These are phyloP conservation scores for Sonneratia alba DNA, from an alignment of 345 rosid genomes.

Conservation along the genomic window DNA sequence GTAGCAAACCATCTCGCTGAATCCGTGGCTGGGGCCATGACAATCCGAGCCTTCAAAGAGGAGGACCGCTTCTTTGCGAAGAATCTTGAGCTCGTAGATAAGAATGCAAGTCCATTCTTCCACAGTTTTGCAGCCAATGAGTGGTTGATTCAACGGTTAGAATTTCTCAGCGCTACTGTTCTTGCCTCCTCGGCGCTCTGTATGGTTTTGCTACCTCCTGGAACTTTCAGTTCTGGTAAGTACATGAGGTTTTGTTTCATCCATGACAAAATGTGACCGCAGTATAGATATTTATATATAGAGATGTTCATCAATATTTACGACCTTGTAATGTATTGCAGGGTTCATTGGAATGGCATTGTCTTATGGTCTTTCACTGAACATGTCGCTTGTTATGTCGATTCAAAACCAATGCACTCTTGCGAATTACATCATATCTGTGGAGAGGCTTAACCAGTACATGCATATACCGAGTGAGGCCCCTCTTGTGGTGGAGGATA, in stretches of 20 bases:
- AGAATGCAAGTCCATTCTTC: conserved; percentile 87
- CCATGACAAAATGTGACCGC: neutral
- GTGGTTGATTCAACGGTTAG: conserved; percentile 87
- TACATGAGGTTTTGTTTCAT: neutral
- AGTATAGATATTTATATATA: neutral
- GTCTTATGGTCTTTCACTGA: conserved; percentile 87
- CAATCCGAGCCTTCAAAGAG: conserved; percentile 83
- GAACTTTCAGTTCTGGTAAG: conserved; percentile 80
- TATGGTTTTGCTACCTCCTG: conserved; percentile 90
- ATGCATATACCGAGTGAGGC: conserved; percentile 86
- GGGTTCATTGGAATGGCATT: conserved; percentile 98
- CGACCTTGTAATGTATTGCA: conserved; percentile 19
- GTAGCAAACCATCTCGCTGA: conserved; percentile 94
- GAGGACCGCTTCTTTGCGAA: conserved; percentile 74
- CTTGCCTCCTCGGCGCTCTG: conserved; percentile 82
- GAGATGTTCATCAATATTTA: neutral
- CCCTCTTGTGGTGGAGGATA: conserved; percentile 67
- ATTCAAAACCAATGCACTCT: conserved; percentile 84
- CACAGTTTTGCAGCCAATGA: conserved; percentile 82
- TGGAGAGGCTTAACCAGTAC: conserved; percentile 90
- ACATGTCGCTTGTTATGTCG: conserved; percentile 56
- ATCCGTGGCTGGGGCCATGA: conserved; percentile 79
- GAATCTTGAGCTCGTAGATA: conserved; percentile 62
- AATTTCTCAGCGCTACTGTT: conserved; percentile 61
- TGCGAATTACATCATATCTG: conserved; percentile 83